These are phyloP conservation scores for Fistulinella staudtii DNA, from an alignment of 1,284 basidiomycete genomes.

Conservation along the genomic window DNA sequence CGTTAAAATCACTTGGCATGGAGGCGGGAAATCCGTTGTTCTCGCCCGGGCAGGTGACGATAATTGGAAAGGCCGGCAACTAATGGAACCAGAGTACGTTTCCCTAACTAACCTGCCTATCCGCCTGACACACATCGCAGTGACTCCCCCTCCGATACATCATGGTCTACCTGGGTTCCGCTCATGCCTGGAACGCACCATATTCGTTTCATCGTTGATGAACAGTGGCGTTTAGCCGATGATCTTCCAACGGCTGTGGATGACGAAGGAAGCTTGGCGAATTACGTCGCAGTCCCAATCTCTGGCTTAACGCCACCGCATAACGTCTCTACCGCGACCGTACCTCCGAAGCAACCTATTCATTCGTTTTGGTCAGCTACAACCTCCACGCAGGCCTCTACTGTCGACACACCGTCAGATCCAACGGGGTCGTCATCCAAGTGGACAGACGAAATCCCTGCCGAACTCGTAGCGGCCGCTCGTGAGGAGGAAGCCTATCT, in stretches of 20 bases:
- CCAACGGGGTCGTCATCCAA: conserved; percentile 33
- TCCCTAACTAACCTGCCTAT: conserved; percentile 6
- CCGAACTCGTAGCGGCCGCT: conserved; percentile 74
- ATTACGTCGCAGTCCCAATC: conserved; percentile 71
- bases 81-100: conserved; percentile 62
- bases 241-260: conserved; percentile 91
- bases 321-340: conserved; percentile 20
- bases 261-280: conserved; percentile 92
- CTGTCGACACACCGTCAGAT: conserved; percentile 23
- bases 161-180: conserved; percentile 45
- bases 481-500: conserved; percentile 79
- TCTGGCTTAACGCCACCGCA: conserved; percentile 35
- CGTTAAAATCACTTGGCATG: conserved; percentile 61
- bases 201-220: conserved; percentile 95
- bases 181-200: conserved; percentile 92
- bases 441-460: conserved; percentile 79
- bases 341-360: conserved; percentile 39
- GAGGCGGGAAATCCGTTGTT: conserved; percentile 55
- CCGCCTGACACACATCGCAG: conserved; percentile 20
- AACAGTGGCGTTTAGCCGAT: conserved; percentile 74
- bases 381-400: conserved; percentile 34
- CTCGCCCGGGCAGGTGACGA: conserved; percentile 68
- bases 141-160: conserved; percentile 33
- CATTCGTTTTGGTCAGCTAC: conserved; percentile 37
- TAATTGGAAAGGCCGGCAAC: conserved; percentile 63